phyloP scores from a whole-genome alignment of 2,329 filamentous ascomycete genomes.

The Stachybotrys echinatus region DNA sequence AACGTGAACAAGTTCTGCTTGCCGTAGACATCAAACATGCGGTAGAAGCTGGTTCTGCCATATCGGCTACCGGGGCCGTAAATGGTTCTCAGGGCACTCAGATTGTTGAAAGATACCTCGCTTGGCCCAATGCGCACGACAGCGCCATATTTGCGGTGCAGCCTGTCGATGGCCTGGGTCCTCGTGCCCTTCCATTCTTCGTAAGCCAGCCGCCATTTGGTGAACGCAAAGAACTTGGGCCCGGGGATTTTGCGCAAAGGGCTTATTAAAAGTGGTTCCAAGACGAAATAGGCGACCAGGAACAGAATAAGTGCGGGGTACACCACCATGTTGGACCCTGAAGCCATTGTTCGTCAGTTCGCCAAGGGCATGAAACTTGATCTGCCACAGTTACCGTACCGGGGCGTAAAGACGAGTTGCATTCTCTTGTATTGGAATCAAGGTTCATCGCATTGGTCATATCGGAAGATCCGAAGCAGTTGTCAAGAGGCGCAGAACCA shows the following conservation, averaged over 20 bases:
- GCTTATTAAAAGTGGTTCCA: constrained; percentile 5
- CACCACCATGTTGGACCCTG: neutral
- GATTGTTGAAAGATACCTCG: constrained; percentile 35
- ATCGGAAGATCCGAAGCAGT: too few relatives aligned
- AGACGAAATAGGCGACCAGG: neutral
- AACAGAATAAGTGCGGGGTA: neutral
- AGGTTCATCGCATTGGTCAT: too few relatives aligned
- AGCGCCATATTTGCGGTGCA: constrained; percentile 40
- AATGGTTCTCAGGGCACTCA: constrained; percentile 43
- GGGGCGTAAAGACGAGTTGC: too few relatives aligned
- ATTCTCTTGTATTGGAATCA: too few relatives aligned
- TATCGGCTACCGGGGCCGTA: constrained; percentile 49
- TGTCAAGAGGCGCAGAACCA: too few relatives aligned
- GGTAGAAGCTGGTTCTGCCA: constrained; percentile 44
- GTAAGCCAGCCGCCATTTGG: constrained; percentile 38
- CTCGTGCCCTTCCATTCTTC: constrained; percentile 38
- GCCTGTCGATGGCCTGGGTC: constrained; percentile 30
- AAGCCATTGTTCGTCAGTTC: neutral
- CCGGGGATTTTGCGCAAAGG: constrained; percentile 25
- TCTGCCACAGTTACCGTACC: too few relatives aligned
- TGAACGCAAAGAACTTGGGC: constrained; percentile 31
- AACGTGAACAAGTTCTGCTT: constrained; percentile 49
- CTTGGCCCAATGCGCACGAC: constrained; percentile 41
- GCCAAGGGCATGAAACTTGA: too few relatives aligned
- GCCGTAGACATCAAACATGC: constrained; percentile 51